Conservation (phyloP, 2,329 filamentous ascomycete genomes). For the Aureobasidium mangrovei region DNA sequence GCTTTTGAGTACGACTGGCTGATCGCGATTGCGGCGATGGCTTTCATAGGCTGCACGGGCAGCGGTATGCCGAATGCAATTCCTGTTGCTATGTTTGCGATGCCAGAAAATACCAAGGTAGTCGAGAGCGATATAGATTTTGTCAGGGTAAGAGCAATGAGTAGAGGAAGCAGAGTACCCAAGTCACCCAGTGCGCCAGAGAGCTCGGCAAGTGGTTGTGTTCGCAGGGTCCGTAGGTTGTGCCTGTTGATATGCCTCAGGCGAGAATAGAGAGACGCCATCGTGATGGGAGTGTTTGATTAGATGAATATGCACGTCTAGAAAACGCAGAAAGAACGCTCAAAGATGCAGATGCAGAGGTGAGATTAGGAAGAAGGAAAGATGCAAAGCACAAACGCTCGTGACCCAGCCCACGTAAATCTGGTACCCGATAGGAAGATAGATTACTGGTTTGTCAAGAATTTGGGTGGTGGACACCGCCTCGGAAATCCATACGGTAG, state of each 20-base stretch:
- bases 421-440: background rate
- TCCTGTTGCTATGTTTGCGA: slow-evolving; percentile 80
- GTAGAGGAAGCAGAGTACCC: slow-evolving; percentile 79
- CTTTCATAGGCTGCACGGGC: slow-evolving; percentile 84
- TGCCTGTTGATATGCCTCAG: slow-evolving; percentile 28
- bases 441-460: slow-evolving; percentile 1
- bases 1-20: slow-evolving; percentile 55
- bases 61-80: slow-evolving; percentile 77
- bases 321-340: background rate
- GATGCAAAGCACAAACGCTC: background rate
- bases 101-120: slow-evolving; percentile 79
- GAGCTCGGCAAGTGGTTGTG: slow-evolving; percentile 61
- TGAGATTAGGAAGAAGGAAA: background rate
- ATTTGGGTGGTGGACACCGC: background rate
- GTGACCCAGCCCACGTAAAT: slow-evolving; percentile 6
- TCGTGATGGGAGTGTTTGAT: slow-evolving; percentile 3
- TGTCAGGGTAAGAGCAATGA: slow-evolving; percentile 74
- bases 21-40: slow-evolving; percentile 86
- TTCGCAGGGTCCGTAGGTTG: slow-evolving; percentile 49
- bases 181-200: slow-evolving; percentile 84
- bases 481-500: background rate
- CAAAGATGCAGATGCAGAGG: background rate
- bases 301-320: background rate
- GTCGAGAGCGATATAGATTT: slow-evolving; percentile 71
- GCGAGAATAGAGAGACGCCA: slow-evolving; percentile 16